Evolutionary conservation across 129 eudicot species (phyloP), one percentile per base, ranked within the genome.

Genomic region (Escallonia rubra): DNA sequence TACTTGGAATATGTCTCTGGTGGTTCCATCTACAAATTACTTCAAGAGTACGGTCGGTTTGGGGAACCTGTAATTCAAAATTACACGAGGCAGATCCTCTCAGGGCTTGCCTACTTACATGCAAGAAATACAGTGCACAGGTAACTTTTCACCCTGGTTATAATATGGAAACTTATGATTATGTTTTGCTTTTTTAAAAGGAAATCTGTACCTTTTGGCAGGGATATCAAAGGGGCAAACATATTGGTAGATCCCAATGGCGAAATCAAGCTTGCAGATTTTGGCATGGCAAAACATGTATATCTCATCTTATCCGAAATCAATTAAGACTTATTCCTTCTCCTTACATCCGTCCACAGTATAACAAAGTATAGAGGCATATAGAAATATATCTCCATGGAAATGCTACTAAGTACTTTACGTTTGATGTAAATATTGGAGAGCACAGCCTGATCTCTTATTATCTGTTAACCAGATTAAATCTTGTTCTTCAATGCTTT

Each of bases 281-380:
- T 94, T 66, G 99, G 97, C 83, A 87, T 94, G 99, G 99, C 97
- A 56, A 94, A 94, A 82, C 99, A 89, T 82, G 99, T 93, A 88
- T 63, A 69, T 70, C 6, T 48, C 51, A 8, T 38, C 47, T 15
- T 69, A 13, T 48, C 9, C 13, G 3, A 16, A 7, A 41, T 47
- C 4, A n/a, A 14, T 41, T 48, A 9, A 8, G 41, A 34, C 23
- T 47, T 64, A 42, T 46, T 0, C 50, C 10, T 46, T 46, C 50
- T 46, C 50, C 13, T 41, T 61, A 7, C 1, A 61, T 10, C 46
- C 14, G 43, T 44, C 67, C 43, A 47, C 23, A 55, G 46, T 64
- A 46, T 38, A 7, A 54, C 59, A 54, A 54, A 50, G 15, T 13
- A 8, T 4, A 14, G 59, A 6, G 14, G 3, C 13, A 54, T 14